These are phyloP conservation scores for Chlorociboria aeruginascens DNA, from an alignment of 495 filamentous ascomycete species.

Conservation along the genomic window DNA sequence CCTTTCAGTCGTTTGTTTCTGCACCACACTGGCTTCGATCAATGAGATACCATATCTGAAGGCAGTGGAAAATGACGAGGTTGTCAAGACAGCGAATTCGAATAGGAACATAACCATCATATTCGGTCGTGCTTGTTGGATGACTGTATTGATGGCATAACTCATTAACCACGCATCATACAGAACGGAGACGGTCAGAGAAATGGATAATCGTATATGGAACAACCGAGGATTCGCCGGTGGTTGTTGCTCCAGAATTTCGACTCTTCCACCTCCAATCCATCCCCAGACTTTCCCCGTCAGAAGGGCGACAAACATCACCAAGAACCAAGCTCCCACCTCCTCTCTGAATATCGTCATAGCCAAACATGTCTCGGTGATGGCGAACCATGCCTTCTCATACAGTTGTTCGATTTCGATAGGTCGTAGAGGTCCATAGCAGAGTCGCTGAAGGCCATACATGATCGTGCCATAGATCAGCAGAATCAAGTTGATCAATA, in stretches of 20 bases:
- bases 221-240: constrained; percentile 84
- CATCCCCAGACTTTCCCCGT: constrained; percentile 95
- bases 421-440: constrained; percentile 82
- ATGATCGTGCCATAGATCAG: constrained; percentile 63
- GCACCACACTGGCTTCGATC: constrained; percentile 61
- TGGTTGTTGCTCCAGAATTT: constrained; percentile 89
- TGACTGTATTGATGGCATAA: constrained; percentile 71
- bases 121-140: constrained; percentile 74
- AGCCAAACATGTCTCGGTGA: constrained; percentile 91
- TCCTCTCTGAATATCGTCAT: constrained; percentile 99
- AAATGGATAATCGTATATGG: constrained; percentile 68
- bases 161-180: constrained; percentile 68
- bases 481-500: constrained; percentile 79
- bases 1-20: constrained; percentile 53
- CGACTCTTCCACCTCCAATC: constrained; percentile 92
- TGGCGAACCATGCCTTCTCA: constrained; percentile 93
- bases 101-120: constrained; percentile 99
- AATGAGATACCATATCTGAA: constrained; percentile 71
- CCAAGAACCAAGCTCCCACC: constrained; percentile 81
- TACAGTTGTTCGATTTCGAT: constrained; percentile 95
- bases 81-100: constrained; percentile 79
- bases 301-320: constrained; percentile 91
- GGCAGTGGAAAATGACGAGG: constrained; percentile 67
- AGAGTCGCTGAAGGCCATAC: constrained; percentile 77
- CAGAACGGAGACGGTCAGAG: constrained; percentile 60